These are phyloP conservation scores for Tetrapyrgos nigripes DNA, from an alignment of 1,284 basidiomycete species.

Conservation along the genomic window DNA sequence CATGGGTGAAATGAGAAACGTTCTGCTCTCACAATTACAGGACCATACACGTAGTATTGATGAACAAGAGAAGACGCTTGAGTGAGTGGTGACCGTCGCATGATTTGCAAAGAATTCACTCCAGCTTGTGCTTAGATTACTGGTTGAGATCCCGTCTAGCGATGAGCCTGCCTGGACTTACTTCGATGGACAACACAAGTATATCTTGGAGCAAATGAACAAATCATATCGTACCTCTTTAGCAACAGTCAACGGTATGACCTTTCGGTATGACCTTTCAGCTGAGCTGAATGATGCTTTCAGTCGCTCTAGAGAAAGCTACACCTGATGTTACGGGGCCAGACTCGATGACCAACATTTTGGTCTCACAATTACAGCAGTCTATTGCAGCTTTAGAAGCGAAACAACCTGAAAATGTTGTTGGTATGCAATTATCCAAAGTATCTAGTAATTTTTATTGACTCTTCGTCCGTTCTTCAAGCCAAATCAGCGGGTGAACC, in stretches of 20 bases:
- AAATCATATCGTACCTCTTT: conserved; percentile 65
- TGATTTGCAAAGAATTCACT: conserved; percentile 8
- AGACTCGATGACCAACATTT: conserved; percentile 46
- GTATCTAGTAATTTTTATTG: not conserved
- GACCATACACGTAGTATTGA: conserved; percentile 85
- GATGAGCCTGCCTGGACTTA: conserved; percentile 95
- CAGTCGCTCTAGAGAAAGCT: conserved; percentile 53
- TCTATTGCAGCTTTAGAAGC: conserved; percentile 65
- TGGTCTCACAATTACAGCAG: conserved; percentile 62
- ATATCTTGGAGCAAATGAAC: conserved; percentile 84
- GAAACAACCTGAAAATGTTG: conserved; percentile 65
- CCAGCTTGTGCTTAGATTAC: conserved; percentile 75
- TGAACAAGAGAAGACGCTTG: conserved; percentile 97
- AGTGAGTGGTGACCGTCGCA: conserved; percentile 59
- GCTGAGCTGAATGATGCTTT: conserved; percentile 13
- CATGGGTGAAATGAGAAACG: conserved; percentile 89
- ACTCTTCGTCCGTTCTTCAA: conserved; percentile 27
- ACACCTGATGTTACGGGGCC: conserved; percentile 39
- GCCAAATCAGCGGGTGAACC: conserved; percentile 72
- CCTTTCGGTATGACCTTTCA: conserved; percentile 4
- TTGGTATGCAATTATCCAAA: conserved; percentile 62
- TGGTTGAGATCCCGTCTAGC: conserved; percentile 69
- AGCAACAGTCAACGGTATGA: conserved; percentile 63
- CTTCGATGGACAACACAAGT: conserved; percentile 91
- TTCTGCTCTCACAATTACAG: conserved; percentile 80